These are phyloP conservation scores for Pleurotus tuber-regium DNA, from an alignment of 768 basidiomycete genomes.

Conservation along the genomic window DNA sequence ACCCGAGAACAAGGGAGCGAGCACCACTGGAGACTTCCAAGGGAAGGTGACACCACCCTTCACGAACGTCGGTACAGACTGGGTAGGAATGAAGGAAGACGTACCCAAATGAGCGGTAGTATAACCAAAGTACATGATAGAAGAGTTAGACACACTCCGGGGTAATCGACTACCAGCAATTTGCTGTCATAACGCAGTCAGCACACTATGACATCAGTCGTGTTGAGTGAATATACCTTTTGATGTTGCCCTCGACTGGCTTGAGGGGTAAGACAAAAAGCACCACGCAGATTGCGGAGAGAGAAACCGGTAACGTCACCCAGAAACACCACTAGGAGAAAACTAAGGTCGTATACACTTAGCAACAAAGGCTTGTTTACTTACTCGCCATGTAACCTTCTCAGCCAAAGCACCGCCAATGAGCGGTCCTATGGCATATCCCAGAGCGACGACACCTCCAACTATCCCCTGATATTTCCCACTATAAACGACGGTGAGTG, in stretches of 20 bases:
- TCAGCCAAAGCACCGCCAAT: conserved; percentile 65
- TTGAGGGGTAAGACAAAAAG: conserved; percentile 67
- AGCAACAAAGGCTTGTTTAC: conserved; percentile 15
- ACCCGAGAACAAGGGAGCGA: conserved; percentile 58
- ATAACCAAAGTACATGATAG: conserved; percentile 61
- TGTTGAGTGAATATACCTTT: conserved; percentile 29
- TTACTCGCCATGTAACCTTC: conserved; percentile 60
- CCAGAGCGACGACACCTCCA: conserved; percentile 51
- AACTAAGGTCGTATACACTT: background rate
- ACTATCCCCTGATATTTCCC: conserved; percentile 81
- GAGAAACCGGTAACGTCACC: conserved; percentile 63
- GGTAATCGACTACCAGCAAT: conserved; percentile 62
- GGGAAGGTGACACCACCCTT: conserved; percentile 73
- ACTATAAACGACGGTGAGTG: conserved; percentile 25
- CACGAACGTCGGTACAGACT: background rate
- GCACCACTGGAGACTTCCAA: conserved; percentile 66
- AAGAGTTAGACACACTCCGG: conserved; percentile 58
- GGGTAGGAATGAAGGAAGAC: conserved; percentile 14
- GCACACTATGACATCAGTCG: background rate
- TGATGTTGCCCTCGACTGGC: conserved; percentile 58
- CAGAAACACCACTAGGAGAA: conserved; percentile 67
- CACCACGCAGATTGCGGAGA: conserved; percentile 52
- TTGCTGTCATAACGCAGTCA: conserved; percentile 37
- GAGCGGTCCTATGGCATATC: conserved; percentile 65
- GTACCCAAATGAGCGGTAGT: conserved; percentile 70